phyloP scores from a whole-genome alignment of 2,329 filamentous ascomycete genomes.

The Gnomoniopsis sp. region DNA sequence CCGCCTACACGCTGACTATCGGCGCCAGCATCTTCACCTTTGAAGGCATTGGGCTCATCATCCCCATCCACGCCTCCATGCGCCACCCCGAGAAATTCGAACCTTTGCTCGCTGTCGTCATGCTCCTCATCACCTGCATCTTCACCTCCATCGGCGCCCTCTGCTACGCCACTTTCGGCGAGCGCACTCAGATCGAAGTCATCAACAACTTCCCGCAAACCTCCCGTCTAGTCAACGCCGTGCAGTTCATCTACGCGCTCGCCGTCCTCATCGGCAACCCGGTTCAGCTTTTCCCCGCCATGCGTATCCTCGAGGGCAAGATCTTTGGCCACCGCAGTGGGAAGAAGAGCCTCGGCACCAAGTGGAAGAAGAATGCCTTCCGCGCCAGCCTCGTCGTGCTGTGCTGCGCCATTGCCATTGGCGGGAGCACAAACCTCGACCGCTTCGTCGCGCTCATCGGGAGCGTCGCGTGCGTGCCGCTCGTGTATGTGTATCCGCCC shows the following conservation, averaged over 20 bases:
- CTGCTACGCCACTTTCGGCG: conserved; percentile 72
- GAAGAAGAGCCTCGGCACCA: conserved; percentile 60
- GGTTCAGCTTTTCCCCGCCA: conserved; percentile 71
- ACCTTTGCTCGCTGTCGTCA: conserved; percentile 62
- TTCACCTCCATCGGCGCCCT: conserved; percentile 71
- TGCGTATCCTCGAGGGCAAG: conserved; percentile 66
- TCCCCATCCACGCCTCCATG: conserved; percentile 76
- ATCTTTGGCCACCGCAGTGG: conserved; percentile 67
- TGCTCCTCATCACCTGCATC: conserved; percentile 69
- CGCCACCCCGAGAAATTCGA: conserved; percentile 65
- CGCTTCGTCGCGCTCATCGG: conserved; percentile 74
- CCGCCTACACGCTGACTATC: conserved; percentile 66
- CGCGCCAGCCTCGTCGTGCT: conserved; percentile 53
- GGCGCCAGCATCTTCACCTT: conserved; percentile 76
- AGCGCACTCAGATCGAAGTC: conserved; percentile 66
- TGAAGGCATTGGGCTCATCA: conserved; percentile 72
- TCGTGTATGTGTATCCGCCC: conserved; percentile 76
- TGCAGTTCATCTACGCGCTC: conserved; percentile 71
- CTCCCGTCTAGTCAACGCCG: conserved; percentile 69
- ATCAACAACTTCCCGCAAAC: conserved; percentile 73
- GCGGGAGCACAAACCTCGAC: conserved; percentile 67
- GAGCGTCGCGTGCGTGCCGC: conserved; percentile 68
- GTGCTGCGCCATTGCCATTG: conserved; percentile 58
- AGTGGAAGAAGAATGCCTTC: conserved; percentile 75
- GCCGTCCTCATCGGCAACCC: conserved; percentile 72